Evolutionary conservation across 2,329 filamentous ascomycete species (phyloP).

Genomic region (Davidsoniella virescens): DNA sequence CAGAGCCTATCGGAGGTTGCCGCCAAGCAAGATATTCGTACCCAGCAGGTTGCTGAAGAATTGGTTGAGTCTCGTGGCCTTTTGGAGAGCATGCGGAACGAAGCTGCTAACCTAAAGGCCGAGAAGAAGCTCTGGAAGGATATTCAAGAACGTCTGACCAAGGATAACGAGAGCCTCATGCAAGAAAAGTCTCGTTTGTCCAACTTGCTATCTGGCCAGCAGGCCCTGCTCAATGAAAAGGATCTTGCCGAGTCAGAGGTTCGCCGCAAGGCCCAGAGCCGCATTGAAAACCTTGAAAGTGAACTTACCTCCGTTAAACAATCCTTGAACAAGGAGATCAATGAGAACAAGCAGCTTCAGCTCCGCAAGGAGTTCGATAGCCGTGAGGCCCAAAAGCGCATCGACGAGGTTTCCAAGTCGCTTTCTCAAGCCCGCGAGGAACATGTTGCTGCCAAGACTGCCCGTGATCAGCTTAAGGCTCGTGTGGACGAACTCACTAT

Average conservation of each 20-base stretch:
- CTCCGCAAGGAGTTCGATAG: slow-evolving; percentile 81
- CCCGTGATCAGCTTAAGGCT: slow-evolving; percentile 72
- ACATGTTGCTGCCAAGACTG: slow-evolving; percentile 70
- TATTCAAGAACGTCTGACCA: slow-evolving; percentile 73
- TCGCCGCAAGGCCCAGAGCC: slow-evolving; percentile 61
- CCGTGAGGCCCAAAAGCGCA: slow-evolving; percentile 74
- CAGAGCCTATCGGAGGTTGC: slow-evolving; percentile 63
- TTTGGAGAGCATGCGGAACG: slow-evolving; percentile 73
- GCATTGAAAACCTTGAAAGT: slow-evolving; percentile 61
- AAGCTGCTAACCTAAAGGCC: slow-evolving; percentile 82
- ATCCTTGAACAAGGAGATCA: slow-evolving; percentile 65
- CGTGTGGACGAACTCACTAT: slow-evolving; percentile 79
- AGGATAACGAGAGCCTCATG: slow-evolving; percentile 71
- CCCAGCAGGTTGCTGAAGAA: slow-evolving; percentile 85
- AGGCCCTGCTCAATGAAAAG: slow-evolving; percentile 81
- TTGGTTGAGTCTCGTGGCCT: slow-evolving; percentile 71
- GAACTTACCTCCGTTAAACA: slow-evolving; percentile 67
- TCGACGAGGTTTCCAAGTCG: slow-evolving; percentile 75
- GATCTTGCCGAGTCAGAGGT: slow-evolving; percentile 71
- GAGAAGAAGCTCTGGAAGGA: slow-evolving; percentile 92
- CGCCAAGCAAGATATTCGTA: slow-evolving; percentile 77
- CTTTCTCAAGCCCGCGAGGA: slow-evolving; percentile 73
- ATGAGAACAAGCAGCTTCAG: slow-evolving; percentile 69
- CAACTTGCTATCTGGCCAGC: slow-evolving; percentile 65
- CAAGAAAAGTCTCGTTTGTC: slow-evolving; percentile 78